Conservation (phyloP, 768 basidiomycete species). For the Neoboletus magnificus region DNA sequence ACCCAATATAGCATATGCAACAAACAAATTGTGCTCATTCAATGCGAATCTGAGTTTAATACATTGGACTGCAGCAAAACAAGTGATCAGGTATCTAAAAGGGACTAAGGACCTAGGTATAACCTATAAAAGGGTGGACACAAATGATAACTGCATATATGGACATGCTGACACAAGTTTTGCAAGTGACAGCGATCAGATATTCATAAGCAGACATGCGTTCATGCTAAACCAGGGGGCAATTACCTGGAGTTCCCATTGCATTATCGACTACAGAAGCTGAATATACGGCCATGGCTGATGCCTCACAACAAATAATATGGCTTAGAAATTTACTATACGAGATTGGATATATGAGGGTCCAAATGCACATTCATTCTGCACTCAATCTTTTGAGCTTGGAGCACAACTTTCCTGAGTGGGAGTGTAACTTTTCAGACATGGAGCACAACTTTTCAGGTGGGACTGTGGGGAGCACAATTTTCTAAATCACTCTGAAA, state of each 20-base stretch:
- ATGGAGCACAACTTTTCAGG: too few relatives aligned
- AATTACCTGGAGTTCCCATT: background rate
- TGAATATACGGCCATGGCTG: background rate
- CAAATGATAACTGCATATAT: background rate
- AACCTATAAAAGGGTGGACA: background rate
- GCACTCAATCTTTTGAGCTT: too few relatives aligned
- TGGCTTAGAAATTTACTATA: background rate
- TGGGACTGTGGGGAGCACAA: too few relatives aligned
- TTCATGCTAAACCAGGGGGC: background rate
- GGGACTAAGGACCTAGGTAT: background rate
- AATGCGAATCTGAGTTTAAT: background rate
- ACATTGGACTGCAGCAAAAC: conserved; percentile 15
- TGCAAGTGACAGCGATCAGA: background rate
- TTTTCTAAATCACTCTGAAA: too few relatives aligned
- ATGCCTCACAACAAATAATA: background rate
- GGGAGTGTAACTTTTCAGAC: too few relatives aligned
- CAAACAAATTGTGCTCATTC: conserved; percentile 7
- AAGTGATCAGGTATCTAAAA: conserved; percentile 13
- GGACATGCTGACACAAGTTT: background rate
- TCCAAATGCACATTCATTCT: too few relatives aligned
- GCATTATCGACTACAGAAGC: background rate
- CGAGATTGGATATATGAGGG: too few relatives aligned
- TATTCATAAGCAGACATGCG: background rate
- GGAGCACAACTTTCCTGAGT: too few relatives aligned
- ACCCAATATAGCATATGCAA: conserved; percentile 9